Evolutionary conservation across 1,284 basidiomycete genomes (phyloP).

Genomic region (Cystobasidiaceae sp.): DNA sequence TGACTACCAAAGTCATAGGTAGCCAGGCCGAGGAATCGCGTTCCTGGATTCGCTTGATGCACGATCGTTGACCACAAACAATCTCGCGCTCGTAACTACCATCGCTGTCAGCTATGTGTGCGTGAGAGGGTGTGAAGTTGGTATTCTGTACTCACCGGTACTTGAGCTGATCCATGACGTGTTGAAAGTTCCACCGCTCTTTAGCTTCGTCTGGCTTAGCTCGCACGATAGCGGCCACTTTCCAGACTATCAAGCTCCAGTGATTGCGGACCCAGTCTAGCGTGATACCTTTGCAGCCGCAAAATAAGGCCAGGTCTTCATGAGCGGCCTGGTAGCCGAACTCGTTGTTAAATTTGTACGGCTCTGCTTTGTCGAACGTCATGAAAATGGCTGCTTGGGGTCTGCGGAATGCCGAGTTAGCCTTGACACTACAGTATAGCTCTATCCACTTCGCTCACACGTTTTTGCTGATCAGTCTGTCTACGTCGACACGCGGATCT

Average conservation of each 20-base stretch:
- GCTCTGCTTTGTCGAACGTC: slow-evolving; percentile 14
- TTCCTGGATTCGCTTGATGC: slow-evolving; percentile 69
- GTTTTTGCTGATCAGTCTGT: too few species aligned
- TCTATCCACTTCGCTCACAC: too few species aligned
- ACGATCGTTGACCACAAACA: slow-evolving; percentile 69
- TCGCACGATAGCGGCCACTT: slow-evolving; percentile 73
- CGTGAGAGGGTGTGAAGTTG: not conserved
- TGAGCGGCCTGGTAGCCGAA: slow-evolving; percentile 27
- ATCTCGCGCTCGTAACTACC: slow-evolving; percentile 83
- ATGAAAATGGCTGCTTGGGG: slow-evolving; percentile 35
- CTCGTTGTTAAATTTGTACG: slow-evolving; percentile 17
- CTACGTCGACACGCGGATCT: not conserved
- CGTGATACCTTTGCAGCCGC: slow-evolving; percentile 53
- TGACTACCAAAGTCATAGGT: slow-evolving; percentile 80
- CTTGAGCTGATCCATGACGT: slow-evolving; percentile 72
- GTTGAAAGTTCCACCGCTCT: slow-evolving; percentile 68
- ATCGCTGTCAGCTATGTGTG: not conserved
- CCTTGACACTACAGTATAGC: not conserved
- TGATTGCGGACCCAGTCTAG: slow-evolving; percentile 85
- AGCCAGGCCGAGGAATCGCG: slow-evolving; percentile 65
- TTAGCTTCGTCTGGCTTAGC: slow-evolving; percentile 58
- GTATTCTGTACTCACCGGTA: slow-evolving; percentile 60
- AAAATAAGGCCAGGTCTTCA: slow-evolving; percentile 14
- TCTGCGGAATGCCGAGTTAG: not conserved
- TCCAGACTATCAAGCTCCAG: slow-evolving; percentile 88